Base-by-base conservation (phyloP, 257 asterid genomes). In the Solanum acaule region DNA sequence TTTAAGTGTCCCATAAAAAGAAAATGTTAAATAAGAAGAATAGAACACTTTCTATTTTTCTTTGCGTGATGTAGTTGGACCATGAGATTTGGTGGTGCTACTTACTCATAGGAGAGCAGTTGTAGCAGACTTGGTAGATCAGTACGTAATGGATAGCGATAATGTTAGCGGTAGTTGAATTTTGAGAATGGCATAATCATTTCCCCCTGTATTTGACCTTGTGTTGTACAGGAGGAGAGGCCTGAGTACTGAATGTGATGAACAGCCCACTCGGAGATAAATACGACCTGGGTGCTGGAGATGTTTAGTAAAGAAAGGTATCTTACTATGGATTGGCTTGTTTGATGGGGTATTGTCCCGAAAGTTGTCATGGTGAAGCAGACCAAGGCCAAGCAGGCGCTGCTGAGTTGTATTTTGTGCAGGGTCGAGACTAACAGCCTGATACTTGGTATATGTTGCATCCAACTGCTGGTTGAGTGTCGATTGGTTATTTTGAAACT, bases 161-260 rank as follows among this genome's bases (percentile, higher is more conserved):
- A 92, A 90, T 91, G 86, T 27, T 94, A 94, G 95, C 52, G 93
- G 93, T 95, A 91, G 94, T 87, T 92, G 92, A 91, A 86, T 93
- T 90, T 90, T 93, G 93, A 90, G 91, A 92, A 90, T 94, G 94
- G 92, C 95, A 91, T 95, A 92, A 92, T 91, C 87, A 90, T 88
- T 93, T 92, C 93, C 93, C 91, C 93, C 91, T 95, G 94, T 91
- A 92, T 94, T 94, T 95, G 95, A 94, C 95, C 93, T 94, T 93
- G 94, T 93, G 95, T 94, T 93, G 96, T 91, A 92, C 95, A 94
- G 95, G 98, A 89, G 90, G 87, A 90, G 92, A 92, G 93, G 89
- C 92, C 95, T 87, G 91, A 86, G 86, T 87, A 87, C 89, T 83
- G 90, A 91, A 92, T 89, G 89, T 71, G 94, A 68, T 71, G 82